Conservation (phyloP, 2,329 filamentous ascomycete species). For the Simplicillium sp. region DNA sequence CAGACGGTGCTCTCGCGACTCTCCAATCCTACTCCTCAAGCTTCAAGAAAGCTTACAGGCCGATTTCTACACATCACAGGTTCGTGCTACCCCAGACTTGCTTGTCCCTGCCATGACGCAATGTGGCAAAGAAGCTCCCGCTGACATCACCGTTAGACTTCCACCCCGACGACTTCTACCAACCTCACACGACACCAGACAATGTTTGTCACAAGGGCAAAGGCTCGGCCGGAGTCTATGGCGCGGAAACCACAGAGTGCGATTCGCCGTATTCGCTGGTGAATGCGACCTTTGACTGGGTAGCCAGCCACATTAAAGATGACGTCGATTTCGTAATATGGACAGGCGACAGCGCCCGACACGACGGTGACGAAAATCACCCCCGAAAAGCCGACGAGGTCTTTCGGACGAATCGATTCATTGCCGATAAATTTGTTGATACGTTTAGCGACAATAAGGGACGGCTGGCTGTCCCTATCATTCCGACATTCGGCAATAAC, state of each 20-base stretch:
- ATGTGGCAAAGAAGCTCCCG: neutral
- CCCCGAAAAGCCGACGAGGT: slow-evolving; percentile 71
- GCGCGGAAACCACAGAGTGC: slow-evolving; percentile 80
- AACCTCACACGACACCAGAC: slow-evolving; percentile 62
- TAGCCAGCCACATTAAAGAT: slow-evolving; percentile 66
- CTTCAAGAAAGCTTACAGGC: slow-evolving; percentile 48
- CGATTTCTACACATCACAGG: slow-evolving; percentile 85
- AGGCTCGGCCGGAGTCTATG: slow-evolving; percentile 71
- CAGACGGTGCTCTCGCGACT: slow-evolving; percentile 10
- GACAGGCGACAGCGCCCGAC: slow-evolving; percentile 84
- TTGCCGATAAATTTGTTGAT: slow-evolving; percentile 68
- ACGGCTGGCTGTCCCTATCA: slow-evolving; percentile 60
- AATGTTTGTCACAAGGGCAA: slow-evolving; percentile 70
- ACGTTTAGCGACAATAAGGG: slow-evolving; percentile 57
- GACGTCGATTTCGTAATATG: slow-evolving; percentile 83
- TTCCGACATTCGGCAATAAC: slow-evolving; percentile 93
- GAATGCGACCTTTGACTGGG: slow-evolving; percentile 86
- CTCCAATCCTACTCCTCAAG: slow-evolving; percentile 12
- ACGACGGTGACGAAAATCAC: slow-evolving; percentile 76
- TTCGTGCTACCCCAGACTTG: slow-evolving; percentile 28
- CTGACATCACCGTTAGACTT: slow-evolving; percentile 51
- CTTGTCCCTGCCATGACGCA: too few species aligned
- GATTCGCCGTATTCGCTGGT: slow-evolving; percentile 74
- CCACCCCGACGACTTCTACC: slow-evolving; percentile 85
- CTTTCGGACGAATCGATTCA: slow-evolving; percentile 62